Percentiles rank a stretch among this genome's conserved stretches.
phyloP scores from a whole-genome alignment of 192 early-diverging fungal species.

The Geranomyces variabilis region DNA sequence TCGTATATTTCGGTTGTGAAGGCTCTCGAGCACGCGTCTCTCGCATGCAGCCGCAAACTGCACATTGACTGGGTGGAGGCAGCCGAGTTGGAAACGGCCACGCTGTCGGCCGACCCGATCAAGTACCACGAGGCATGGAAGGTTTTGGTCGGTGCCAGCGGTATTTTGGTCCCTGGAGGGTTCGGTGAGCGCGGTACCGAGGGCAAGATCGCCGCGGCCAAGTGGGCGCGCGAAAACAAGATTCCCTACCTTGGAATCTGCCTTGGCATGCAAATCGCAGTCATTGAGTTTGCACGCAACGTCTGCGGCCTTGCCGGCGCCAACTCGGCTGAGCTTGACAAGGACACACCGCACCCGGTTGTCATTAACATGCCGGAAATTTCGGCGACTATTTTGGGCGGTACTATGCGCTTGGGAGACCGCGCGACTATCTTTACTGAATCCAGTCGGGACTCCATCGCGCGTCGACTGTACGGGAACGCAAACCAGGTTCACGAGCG shows the following conservation, averaged over 20 bases:
- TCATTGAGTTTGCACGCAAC: slow-evolving; percentile 96
- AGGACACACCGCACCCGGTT: slow-evolving; percentile 70
- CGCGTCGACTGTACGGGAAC: slow-evolving; percentile 66
- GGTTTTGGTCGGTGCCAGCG: slow-evolving; percentile 79
- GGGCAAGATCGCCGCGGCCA: slow-evolving; percentile 92
- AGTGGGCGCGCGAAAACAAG: slow-evolving; percentile 97
- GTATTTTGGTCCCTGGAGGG: slow-evolving; percentile 96
- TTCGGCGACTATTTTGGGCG: slow-evolving; percentile 86
- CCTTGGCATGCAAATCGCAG: slow-evolving; percentile 95
- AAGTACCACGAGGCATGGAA: slow-evolving; percentile 98
- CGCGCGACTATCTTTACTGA: slow-evolving; percentile 73
- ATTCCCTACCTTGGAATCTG: slow-evolving; percentile 98
- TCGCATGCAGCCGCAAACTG: slow-evolving; percentile 85
- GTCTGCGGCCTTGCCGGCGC: slow-evolving; percentile 80
- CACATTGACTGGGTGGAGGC: slow-evolving; percentile 90
- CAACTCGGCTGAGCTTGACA: slow-evolving; percentile 82
- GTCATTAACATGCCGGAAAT: slow-evolving; percentile 99
- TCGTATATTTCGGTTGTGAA: slow-evolving; percentile 97
- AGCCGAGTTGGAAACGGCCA: slow-evolving; percentile 79
- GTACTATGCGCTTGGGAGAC: slow-evolving; percentile 94
- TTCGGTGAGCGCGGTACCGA: slow-evolving; percentile 97
- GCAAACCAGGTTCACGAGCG: slow-evolving; percentile 77
- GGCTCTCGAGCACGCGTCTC: slow-evolving; percentile 90
- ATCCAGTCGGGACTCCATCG: slow-evolving; percentile 61
- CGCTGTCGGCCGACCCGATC: slow-evolving; percentile 76